Base-by-base conservation (phyloP, 352 stramenopile genomes). In the Phytophthora idaei region DNA sequence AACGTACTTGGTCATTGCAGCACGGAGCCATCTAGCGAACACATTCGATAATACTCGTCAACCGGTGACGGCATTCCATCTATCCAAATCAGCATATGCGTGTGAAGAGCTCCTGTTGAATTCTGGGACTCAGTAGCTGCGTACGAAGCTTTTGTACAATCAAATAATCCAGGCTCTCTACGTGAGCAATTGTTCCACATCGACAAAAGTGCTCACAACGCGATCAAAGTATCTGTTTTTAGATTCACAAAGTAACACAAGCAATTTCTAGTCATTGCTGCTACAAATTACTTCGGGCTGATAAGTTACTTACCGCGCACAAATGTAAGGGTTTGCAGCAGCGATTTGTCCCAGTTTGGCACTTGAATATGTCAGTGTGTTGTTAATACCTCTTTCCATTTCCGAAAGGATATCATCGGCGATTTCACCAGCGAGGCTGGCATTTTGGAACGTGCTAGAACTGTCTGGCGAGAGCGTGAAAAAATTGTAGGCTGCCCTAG, bases 401-500 rank as follows among this genome's bases (percentile, higher is more conserved):
- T 49, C 17, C 21, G 6, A 15, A 31, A 49, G 44, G 15, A 15
- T 2, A 32, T 49, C 44, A 32, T 49, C 17, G 15, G 44, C 1
- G 21, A 49, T 49, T 15, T 32, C 21, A 10, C 48, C 48, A 54
- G 48, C 29, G 10, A 42, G n/a, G 4, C 42, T 54, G 6, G 28
- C 29, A 28, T 28, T 54, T 14, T 14, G 29, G n/a, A n/a, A 54
- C 3, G 48, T 29, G 2, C 2, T 42, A 4, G 29, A 34, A 25
- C 28, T 25, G 14, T 53, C 28, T 28, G 46, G 46, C 27, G 11
- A 53, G 34, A 39, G 12, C 1, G 25, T 25, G 29, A 39, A 39
- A 53, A 53, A 27, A 53, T 37, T 10, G 46, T 53, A 8, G 46
- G 46, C 12, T 39, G 46, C 2, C 46, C 46, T 6, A 53, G 5